Percentiles rank a stretch among this genome's conserved stretches.
These are phyloP conservation scores for Alternaria triticimaculans DNA, from an alignment of 2,329 filamentous ascomycete species.

Conservation along the genomic window DNA sequence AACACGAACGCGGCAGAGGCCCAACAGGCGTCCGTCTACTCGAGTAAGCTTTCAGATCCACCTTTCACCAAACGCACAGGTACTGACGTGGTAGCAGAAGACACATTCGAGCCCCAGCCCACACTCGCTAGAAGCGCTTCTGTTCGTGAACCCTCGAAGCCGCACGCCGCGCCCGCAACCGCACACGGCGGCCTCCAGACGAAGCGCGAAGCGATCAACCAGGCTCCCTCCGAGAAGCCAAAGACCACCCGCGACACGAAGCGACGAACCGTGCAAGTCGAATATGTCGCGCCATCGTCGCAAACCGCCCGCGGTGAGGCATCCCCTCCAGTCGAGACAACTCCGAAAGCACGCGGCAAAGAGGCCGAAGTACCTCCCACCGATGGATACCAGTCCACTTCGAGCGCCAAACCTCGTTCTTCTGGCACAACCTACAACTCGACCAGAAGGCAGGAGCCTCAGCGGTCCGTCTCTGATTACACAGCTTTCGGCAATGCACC, in stretches of 20 bases:
- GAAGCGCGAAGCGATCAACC: slow-evolving; percentile 77
- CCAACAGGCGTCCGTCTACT: slow-evolving; percentile 74
- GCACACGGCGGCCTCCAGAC: slow-evolving; percentile 67
- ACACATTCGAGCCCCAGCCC: slow-evolving; percentile 65
- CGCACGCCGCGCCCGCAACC: slow-evolving; percentile 56
- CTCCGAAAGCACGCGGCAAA: slow-evolving; percentile 61
- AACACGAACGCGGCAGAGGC: slow-evolving; percentile 88
- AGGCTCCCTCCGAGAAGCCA: slow-evolving; percentile 68
- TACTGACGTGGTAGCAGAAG: slow-evolving; percentile 48
- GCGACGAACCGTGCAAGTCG: slow-evolving; percentile 92
- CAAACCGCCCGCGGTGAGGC: slow-evolving; percentile 77
- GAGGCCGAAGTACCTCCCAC: slow-evolving; percentile 53
- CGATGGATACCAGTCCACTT: slow-evolving; percentile 46
- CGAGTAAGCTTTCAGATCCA: slow-evolving; percentile 53
- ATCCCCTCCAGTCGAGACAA: slow-evolving; percentile 45
- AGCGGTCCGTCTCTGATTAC: slow-evolving; percentile 59
- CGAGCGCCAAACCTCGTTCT: slow-evolving; percentile 30
- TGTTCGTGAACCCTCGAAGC: slow-evolving; percentile 83
- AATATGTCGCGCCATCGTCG: slow-evolving; percentile 92
- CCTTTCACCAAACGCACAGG: neutral
- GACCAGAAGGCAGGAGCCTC: slow-evolving; percentile 54
- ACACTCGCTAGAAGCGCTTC: slow-evolving; percentile 84
- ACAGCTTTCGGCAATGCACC: slow-evolving; percentile 50
- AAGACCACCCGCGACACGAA: slow-evolving; percentile 81
- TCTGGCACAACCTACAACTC: slow-evolving; percentile 35